phyloP scores from a whole-genome alignment of 2,329 filamentous ascomycete genomes.

The Thelonectria blattea region DNA sequence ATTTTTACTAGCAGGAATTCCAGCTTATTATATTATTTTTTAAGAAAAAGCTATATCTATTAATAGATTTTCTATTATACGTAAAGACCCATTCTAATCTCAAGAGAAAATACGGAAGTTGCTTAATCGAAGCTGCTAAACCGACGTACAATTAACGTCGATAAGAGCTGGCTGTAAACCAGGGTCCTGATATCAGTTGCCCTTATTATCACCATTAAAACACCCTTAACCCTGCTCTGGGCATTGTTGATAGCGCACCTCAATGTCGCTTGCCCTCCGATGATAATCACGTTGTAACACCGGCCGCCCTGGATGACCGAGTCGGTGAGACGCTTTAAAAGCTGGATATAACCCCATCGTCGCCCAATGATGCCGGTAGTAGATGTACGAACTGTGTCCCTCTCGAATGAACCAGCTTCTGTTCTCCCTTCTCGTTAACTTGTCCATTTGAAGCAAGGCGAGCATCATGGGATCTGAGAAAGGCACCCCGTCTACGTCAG shows the following conservation, averaged over 20 bases:
- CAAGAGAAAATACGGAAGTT: too few species aligned
- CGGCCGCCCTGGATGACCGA: background rate
- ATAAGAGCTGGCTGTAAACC: background rate
- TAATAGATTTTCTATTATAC: too few species aligned
- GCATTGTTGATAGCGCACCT: background rate
- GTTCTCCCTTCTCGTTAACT: background rate
- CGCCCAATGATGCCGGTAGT: background rate
- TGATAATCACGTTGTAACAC: too few species aligned
- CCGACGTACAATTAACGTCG: too few species aligned
- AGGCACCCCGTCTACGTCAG: background rate
- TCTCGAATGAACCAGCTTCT: background rate
- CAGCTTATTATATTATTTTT: too few species aligned
- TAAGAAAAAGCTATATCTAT: too few species aligned
- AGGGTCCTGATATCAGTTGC: background rate
- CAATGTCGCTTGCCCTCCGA: too few species aligned
- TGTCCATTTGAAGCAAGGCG: background rate
- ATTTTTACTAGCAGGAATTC: too few species aligned
- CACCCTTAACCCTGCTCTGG: background rate
- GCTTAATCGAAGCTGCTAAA: too few species aligned
- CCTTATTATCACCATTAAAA: background rate
- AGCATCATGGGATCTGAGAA: background rate
- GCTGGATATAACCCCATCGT: background rate
- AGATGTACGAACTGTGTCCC: background rate
- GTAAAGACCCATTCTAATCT: too few species aligned
- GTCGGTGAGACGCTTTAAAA: background rate